Evolutionary conservation across 2,329 filamentous ascomycete species (phyloP).

Genomic region (Aspergillus bombycis): DNA sequence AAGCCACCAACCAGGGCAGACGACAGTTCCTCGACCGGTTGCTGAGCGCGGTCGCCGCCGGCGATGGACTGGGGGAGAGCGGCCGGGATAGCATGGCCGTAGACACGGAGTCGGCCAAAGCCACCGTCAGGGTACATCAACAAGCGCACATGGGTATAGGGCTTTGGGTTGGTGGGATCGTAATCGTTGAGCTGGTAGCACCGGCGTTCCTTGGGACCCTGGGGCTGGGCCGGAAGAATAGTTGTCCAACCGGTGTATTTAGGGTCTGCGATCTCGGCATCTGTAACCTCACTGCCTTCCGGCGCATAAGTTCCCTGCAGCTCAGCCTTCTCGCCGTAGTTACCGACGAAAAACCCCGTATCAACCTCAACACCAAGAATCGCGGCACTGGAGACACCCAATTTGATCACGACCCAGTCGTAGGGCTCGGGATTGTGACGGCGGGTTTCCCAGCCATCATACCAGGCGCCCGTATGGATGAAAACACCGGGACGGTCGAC

Average conservation of each 20-base stretch:
- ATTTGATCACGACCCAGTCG: slow-evolving; percentile 63
- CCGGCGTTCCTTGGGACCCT: too few relatives aligned
- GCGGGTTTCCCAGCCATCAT: slow-evolving; percentile 67
- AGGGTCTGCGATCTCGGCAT: slow-evolving; percentile 35
- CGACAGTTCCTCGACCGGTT: too few relatives aligned
- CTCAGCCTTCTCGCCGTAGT: slow-evolving; percentile 48
- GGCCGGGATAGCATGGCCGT: too few relatives aligned
- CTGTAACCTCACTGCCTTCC: slow-evolving; percentile 23
- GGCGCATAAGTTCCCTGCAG: slow-evolving; percentile 40
- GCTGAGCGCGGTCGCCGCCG: too few relatives aligned
- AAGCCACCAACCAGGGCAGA: too few relatives aligned
- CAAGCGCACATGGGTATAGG: too few relatives aligned
- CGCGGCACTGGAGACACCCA: slow-evolving; percentile 53
- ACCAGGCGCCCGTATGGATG: slow-evolving; percentile 64
- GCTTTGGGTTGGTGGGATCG: too few relatives aligned
- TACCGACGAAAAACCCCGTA: slow-evolving; percentile 50
- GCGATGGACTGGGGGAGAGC: too few relatives aligned
- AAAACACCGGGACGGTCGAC: slow-evolving; percentile 62
- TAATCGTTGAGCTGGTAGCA: too few relatives aligned
- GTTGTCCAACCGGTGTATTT: slow-evolving; percentile 24
- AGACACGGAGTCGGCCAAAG: too few relatives aligned
- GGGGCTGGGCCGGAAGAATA: too few relatives aligned
- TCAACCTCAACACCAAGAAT: slow-evolving; percentile 50
- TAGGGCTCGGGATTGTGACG: slow-evolving; percentile 61
- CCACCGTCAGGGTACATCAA: too few relatives aligned